A percentile compares a stretch with the other conserved stretches of the same genome.
Evolutionary conservation across 768 basidiomycete species (phyloP).

Genomic region (Clavulina sp.): DNA sequence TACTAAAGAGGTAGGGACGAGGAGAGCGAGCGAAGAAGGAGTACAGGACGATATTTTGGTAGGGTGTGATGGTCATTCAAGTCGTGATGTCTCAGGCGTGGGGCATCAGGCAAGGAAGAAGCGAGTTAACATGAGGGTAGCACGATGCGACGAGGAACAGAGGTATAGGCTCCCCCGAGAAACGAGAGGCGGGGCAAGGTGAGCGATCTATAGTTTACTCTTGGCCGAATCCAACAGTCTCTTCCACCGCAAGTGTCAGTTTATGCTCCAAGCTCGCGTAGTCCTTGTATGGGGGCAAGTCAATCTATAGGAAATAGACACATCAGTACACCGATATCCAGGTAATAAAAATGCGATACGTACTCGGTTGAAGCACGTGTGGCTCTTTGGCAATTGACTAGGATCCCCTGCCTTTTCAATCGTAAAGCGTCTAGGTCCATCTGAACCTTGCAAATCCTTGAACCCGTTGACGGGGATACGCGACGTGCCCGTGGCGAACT

Average conservation of each 20-base stretch:
- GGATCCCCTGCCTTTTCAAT: slow-evolving; percentile 98
- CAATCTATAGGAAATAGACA: slow-evolving; percentile 33
- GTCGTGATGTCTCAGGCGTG: too few species aligned
- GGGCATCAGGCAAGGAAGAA: too few species aligned
- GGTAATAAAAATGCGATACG: slow-evolving; percentile 3
- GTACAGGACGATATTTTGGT: too few species aligned
- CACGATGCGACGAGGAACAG: too few species aligned
- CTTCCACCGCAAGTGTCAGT: slow-evolving; percentile 84
- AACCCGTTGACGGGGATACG: slow-evolving; percentile 97
- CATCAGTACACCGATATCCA: neutral
- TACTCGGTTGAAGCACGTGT: slow-evolving; percentile 81
- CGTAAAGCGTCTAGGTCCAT: slow-evolving; percentile 91
- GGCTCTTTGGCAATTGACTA: slow-evolving; percentile 89
- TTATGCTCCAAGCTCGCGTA: slow-evolving; percentile 91
- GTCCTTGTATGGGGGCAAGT: slow-evolving; percentile 94
- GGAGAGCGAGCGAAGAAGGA: too few species aligned
- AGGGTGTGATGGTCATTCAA: too few species aligned
- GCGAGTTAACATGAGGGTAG: too few species aligned
- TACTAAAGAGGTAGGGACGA: too few species aligned
- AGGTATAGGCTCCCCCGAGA: too few species aligned
- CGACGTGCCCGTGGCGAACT: slow-evolving; percentile 94
- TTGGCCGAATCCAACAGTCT: slow-evolving; percentile 92
- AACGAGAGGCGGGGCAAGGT: too few species aligned
- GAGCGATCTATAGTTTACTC: too few species aligned
- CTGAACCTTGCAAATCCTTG: slow-evolving; percentile 95